A percentile compares a stretch with the other conserved stretches of the same genome.
These are phyloP conservation scores for Populus davidiana DNA, from an alignment of 345 rosid species.

Conservation along the genomic window DNA sequence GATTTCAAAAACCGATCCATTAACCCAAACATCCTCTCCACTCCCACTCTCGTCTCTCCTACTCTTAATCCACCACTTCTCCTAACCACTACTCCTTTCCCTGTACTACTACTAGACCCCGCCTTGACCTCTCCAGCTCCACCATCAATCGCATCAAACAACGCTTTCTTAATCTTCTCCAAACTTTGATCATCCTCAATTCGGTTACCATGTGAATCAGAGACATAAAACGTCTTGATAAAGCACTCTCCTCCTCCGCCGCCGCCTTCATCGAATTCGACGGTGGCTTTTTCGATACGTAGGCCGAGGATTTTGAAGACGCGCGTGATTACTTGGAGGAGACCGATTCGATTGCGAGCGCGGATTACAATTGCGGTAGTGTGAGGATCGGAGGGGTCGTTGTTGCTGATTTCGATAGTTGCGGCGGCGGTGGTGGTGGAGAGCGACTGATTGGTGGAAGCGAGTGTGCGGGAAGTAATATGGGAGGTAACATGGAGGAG, in stretches of 20 bases:
- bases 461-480: not conserved
- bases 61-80: slow-evolving; percentile 22
- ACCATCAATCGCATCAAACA: slow-evolving; percentile 34
- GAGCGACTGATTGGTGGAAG: not conserved
- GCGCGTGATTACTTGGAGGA: slow-evolving; percentile 38
- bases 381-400: not conserved
- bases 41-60: slow-evolving; percentile 18
- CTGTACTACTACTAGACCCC: slow-evolving; percentile 5
- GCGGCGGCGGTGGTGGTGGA: not conserved
- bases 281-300: slow-evolving; percentile 31
- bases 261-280: not conserved
- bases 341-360: slow-evolving; percentile 45
- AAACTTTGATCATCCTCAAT: slow-evolving; percentile 27
- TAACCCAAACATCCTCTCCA: slow-evolving; percentile 44
- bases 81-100: slow-evolving; percentile 27
- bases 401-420: not conserved
- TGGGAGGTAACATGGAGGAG: not conserved
- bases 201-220: slow-evolving; percentile 33
- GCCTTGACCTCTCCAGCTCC: slow-evolving; percentile 17
- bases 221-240: slow-evolving; percentile 32
- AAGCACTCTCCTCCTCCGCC: slow-evolving; percentile 20
- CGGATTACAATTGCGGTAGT: slow-evolving; percentile 37
- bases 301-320: slow-evolving; percentile 39
- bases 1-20: slow-evolving; percentile 44
- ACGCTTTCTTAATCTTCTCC: slow-evolving; percentile 33